Evolutionary conservation across 768 basidiomycete species (phyloP).

Genomic region (Xerocomus spinulosus): DNA sequence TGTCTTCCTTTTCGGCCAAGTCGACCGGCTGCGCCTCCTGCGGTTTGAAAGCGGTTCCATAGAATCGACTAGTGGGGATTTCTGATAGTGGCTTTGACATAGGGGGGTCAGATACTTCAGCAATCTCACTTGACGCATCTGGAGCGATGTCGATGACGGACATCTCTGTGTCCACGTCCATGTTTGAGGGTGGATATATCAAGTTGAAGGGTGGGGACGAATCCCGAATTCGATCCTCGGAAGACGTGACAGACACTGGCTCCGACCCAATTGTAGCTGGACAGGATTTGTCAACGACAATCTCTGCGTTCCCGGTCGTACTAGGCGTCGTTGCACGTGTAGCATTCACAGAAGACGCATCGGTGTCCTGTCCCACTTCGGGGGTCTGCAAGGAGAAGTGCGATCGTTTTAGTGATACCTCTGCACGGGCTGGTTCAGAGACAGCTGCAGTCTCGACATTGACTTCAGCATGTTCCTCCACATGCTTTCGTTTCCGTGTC

Average conservation of each 20-base stretch:
- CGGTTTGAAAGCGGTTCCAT: conserved; percentile 7
- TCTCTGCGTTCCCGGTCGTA: conserved; percentile 11
- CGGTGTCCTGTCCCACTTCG: conserved; percentile 10
- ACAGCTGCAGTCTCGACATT: neutral
- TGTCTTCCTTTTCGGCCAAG: conserved; percentile 23
- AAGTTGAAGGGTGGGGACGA: conserved; percentile 11
- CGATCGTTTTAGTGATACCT: conserved; percentile 1
- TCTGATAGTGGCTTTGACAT: conserved; percentile 7
- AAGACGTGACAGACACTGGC: conserved; percentile 5
- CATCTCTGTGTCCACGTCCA: conserved; percentile 24
- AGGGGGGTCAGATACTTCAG: neutral
- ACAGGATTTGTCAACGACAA: conserved; percentile 14
- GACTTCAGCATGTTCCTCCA: conserved; percentile 4
- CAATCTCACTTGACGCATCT: neutral
- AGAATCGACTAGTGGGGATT: conserved; percentile 23
- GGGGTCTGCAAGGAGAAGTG: neutral
- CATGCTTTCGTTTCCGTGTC: conserved; percentile 24
- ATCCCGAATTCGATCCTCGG: conserved; percentile 9
- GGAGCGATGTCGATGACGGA: neutral
- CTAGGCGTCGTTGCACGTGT: conserved; percentile 24
- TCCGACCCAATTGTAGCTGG: conserved; percentile 10
- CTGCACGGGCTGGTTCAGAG: neutral
- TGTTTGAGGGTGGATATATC: conserved; percentile 16
- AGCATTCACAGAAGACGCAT: conserved; percentile 13
- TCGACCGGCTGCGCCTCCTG: neutral